phyloP scores from a whole-genome alignment of 2,329 filamentous ascomycete genomes.

The Colletotrichum graminicola region DNA sequence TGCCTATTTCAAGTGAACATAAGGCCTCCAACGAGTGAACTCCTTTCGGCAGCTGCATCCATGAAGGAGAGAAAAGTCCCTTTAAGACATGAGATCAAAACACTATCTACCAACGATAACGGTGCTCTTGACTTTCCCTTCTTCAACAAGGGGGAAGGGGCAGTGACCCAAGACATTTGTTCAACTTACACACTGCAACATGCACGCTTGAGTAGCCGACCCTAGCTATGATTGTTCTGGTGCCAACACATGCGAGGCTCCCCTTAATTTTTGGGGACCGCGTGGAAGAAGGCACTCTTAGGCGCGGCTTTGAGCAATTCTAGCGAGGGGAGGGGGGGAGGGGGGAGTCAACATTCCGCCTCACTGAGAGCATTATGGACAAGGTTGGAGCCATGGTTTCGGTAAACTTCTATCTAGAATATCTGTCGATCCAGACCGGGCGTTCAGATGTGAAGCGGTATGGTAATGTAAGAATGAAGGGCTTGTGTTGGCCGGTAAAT shows the following conservation, averaged over 20 bases:
- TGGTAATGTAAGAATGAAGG: neutral
- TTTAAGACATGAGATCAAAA: neutral
- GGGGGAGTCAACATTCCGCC: neutral
- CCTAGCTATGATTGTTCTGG: neutral
- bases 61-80: too few relatives aligned
- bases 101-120: neutral
- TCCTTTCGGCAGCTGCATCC: neutral
- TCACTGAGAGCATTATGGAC: too few relatives aligned
- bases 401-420: neutral
- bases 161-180: neutral
- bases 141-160: neutral
- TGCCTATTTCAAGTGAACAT: neutral
- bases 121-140: neutral
- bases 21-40: neutral
- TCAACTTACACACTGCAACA: neutral
- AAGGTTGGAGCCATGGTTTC: neutral
- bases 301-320: too few relatives aligned
- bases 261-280: neutral
- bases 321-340: neutral
- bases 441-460: neutral
- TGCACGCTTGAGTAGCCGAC: neutral
- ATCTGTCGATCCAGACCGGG: neutral
- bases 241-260: neutral
- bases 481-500: neutral
- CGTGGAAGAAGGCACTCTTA: neutral